Evolutionary conservation across 768 basidiomycete species (phyloP).

Genomic region (Cystofilobasidium ferigula): DNA sequence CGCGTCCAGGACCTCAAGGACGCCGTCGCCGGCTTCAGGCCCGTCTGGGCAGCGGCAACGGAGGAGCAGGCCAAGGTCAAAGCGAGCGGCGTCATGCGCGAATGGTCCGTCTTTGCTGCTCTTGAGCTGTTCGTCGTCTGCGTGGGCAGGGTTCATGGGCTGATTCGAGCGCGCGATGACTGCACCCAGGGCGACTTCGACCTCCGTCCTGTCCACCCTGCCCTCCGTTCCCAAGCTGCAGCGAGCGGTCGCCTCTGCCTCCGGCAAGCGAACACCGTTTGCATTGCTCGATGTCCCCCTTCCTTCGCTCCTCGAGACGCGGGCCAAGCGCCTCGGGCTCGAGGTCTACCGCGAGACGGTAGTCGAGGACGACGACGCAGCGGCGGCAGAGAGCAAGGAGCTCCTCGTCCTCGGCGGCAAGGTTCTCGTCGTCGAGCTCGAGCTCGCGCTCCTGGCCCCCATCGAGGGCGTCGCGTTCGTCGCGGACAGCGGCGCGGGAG

Average conservation of each 20-base stretch:
- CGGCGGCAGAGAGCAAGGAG: not conserved
- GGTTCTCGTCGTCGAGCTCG: conserved; percentile 11
- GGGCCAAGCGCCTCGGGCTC: conserved; percentile 16
- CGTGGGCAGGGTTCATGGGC: not conserved
- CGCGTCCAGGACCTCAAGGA: not conserved
- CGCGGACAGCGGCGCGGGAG: not conserved
- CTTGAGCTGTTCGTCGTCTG: not conserved
- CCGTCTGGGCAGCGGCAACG: not conserved
- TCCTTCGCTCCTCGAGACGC: conserved; percentile 8
- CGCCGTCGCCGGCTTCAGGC: not conserved
- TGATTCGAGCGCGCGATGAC: not conserved
- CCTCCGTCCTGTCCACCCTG: not conserved
- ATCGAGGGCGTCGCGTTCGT: not conserved
- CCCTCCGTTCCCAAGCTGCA: not conserved
- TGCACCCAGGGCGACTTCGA: not conserved
- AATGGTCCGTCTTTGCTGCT: not conserved
- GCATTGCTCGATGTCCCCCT: not conserved
- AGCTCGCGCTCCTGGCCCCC: not conserved
- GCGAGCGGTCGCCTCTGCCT: not conserved
- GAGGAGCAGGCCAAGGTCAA: not conserved
- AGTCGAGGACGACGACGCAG: not conserved
- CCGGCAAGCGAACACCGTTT: not conserved
- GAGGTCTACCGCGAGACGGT: conserved; percentile 18
- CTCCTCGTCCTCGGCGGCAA: conserved; percentile 18
- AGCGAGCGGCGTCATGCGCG: not conserved